Percentiles rank a stretch among this genome's conserved stretches.
phyloP scores from a whole-genome alignment of 2,329 filamentous ascomycete genomes.

The Pseudogymnoascus sp. region DNA sequence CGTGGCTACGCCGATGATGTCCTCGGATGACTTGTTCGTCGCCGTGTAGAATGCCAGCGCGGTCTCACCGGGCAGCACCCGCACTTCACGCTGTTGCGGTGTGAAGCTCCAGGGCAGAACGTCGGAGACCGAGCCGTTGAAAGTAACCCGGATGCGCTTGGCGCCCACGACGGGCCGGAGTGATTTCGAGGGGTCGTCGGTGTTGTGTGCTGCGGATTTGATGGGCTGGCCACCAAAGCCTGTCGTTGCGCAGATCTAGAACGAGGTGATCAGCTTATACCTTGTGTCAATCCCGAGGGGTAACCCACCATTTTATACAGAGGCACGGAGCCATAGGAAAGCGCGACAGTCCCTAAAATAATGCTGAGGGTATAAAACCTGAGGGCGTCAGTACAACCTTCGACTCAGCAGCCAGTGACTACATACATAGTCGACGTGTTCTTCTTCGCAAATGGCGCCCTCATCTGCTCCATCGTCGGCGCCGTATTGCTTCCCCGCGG shows the following conservation, averaged over 20 bases:
- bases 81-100: constrained; percentile 92
- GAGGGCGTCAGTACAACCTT: not conserved
- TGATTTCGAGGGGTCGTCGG: constrained; percentile 61
- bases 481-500: constrained; percentile 18
- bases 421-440: constrained; percentile 58
- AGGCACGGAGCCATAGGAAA: constrained; percentile 77
- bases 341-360: constrained; percentile 69
- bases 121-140: constrained; percentile 91
- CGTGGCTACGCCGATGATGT: constrained; percentile 96
- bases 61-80: constrained; percentile 91
- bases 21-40: constrained; percentile 78
- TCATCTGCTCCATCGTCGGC: constrained; percentile 56
- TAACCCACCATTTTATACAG: constrained; percentile 72
- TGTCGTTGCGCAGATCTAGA: constrained; percentile 71
- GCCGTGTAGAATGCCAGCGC: constrained; percentile 96
- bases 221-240: constrained; percentile 92
- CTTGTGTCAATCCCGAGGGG: constrained; percentile 13
- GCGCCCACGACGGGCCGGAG: constrained; percentile 73
- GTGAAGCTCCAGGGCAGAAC: constrained; percentile 95
- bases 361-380: constrained; percentile 70
- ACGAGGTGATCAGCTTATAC: constrained; percentile 12
- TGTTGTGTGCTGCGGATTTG: constrained; percentile 63
- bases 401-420: not conserved
- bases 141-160: constrained; percentile 86
- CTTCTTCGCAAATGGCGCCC: constrained; percentile 55